Evolutionary conservation across 192 early-diverging fungal genomes (phyloP).

Genomic region (Gigaspora rosea): DNA sequence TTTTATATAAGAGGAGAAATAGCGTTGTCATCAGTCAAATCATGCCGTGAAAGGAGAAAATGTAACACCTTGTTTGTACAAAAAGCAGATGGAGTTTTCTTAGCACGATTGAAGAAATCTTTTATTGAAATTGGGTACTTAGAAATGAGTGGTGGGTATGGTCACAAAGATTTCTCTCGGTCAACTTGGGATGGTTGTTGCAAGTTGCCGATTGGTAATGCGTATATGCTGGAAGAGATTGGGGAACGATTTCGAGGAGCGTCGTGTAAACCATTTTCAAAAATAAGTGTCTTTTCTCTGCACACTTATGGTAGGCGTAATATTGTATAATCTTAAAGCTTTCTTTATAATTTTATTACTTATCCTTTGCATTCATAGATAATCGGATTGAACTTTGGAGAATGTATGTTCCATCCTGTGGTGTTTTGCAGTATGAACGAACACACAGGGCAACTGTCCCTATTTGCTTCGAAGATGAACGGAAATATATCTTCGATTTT

Average conservation of each 20-base stretch:
- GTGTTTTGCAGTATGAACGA: conserved; percentile 27
- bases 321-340: not conserved
- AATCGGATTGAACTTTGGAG: conserved; percentile 24
- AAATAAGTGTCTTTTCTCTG: conserved; percentile 18
- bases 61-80: conserved; percentile 8
- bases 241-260: conserved; percentile 28
- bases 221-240: conserved; percentile 28
- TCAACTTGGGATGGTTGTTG: conserved; percentile 29
- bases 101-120: conserved; percentile 9
- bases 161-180: conserved; percentile 20
- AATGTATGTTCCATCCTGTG: conserved; percentile 21
- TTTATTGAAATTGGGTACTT: conserved; percentile 13
- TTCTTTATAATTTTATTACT: not conserved
- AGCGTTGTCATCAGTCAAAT: conserved; percentile 8
- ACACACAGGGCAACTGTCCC: conserved; percentile 17
- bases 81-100: conserved; percentile 25
- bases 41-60: conserved; percentile 2
- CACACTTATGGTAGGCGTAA: conserved; percentile 24
- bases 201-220: conserved; percentile 20
- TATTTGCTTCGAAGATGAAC: conserved; percentile 20
- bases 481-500: conserved; percentile 21
- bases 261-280: conserved; percentile 17
- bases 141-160: conserved; percentile 29
- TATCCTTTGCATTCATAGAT: conserved; percentile 26
- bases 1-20: conserved; percentile 15